Conservation (phyloP, 2,329 filamentous ascomycete species). For the Rutstroemia sp. region DNA sequence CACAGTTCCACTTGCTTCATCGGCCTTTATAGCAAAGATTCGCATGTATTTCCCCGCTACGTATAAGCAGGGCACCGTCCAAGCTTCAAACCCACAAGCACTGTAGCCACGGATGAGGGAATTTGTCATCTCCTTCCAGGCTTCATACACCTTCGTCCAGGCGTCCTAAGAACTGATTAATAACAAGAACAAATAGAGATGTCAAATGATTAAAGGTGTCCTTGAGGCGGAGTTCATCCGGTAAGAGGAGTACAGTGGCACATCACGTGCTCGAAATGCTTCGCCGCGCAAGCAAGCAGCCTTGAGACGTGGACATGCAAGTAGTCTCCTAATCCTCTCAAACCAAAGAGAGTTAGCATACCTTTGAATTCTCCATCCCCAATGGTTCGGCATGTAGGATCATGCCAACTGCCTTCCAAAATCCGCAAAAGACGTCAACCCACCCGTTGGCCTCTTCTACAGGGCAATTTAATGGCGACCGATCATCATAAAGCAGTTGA, state of each 20-base stretch:
- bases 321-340: not conserved
- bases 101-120: constrained; percentile 75
- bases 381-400: constrained; percentile 60
- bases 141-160: constrained; percentile 77
- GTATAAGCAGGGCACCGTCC: constrained; percentile 90
- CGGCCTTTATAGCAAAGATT: constrained; percentile 83
- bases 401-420: constrained; percentile 76
- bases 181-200: not conserved
- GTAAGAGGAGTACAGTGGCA: not conserved
- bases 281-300: not conserved
- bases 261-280: not conserved
- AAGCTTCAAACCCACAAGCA: constrained; percentile 68
- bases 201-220: not conserved
- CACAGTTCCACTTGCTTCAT: constrained; percentile 55
- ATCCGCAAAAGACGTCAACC: constrained; percentile 75
- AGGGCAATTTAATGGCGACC: constrained; percentile 29
- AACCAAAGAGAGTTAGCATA: constrained; percentile 6
- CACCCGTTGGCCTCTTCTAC: constrained; percentile 66
- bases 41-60: constrained; percentile 79
- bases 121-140: constrained; percentile 81
- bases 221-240: not conserved
- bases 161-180: constrained; percentile 4
- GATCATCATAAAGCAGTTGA: constrained; percentile 53
- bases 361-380: constrained; percentile 24
- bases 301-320: not conserved